A percentile compares a stretch with the other conserved stretches of the same genome.
Conservation (phyloP, 2,329 filamentous ascomycete species). For the Aspergillus sojae region DNA sequence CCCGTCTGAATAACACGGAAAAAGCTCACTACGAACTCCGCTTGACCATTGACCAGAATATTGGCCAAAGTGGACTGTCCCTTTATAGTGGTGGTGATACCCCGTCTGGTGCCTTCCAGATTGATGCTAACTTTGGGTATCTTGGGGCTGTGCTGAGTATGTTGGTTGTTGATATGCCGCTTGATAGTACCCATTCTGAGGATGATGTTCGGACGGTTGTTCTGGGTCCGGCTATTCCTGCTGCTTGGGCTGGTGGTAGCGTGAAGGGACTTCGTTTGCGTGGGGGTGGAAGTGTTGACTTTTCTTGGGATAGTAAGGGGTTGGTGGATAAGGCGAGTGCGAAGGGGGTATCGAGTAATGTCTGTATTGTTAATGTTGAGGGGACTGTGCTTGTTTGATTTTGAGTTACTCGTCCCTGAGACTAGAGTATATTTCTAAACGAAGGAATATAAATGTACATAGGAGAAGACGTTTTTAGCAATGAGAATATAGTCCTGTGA, state of each 20-base stretch:
- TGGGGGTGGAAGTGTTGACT: constrained; percentile 14
- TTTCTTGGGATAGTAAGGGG: constrained; percentile 14
- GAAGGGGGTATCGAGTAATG: not conserved
- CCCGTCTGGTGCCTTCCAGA: constrained; percentile 55
- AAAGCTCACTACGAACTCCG: constrained; percentile 48
- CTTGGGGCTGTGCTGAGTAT: constrained; percentile 54
- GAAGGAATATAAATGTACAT: no score
- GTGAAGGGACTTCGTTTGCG: constrained; percentile 13
- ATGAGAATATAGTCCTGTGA: no score
- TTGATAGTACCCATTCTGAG: not conserved
- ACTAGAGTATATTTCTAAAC: no score
- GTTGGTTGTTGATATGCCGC: constrained; percentile 53
- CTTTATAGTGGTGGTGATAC: constrained; percentile 50
- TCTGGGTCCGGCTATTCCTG: constrained; percentile 18
- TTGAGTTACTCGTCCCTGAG: not conserved
- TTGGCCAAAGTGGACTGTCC: constrained; percentile 53
- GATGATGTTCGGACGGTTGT: constrained; percentile 5
- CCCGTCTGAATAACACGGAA: constrained; percentile 55
- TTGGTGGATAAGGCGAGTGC: not conserved
- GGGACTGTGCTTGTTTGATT: not conserved
- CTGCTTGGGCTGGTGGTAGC: constrained; percentile 12
- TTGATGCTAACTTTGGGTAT: constrained; percentile 61
- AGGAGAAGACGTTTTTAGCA: no score
- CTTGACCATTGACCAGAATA: constrained; percentile 43
- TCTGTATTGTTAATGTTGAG: not conserved